Conservation (phyloP, 169 alveolate species). For the Plasmodium cynomolgi region DNA sequence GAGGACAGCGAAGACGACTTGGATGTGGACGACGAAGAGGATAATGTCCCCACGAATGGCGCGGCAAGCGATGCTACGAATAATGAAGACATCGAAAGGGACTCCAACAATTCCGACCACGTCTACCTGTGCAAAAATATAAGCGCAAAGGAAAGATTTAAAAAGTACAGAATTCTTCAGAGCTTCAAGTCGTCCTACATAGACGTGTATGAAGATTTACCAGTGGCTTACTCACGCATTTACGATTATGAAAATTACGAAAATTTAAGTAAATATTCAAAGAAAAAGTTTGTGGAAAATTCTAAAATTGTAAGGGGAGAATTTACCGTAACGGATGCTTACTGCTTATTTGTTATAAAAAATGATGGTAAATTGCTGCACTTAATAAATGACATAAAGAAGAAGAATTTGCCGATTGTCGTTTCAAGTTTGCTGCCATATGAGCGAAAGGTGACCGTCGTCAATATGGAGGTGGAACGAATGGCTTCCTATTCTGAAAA, state of each 20-base stretch:
- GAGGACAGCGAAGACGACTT: not conserved
- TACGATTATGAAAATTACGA: constrained; percentile 90
- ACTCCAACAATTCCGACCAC: constrained; percentile 17
- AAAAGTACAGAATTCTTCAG: constrained; percentile 91
- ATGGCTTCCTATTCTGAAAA: constrained; percentile 79
- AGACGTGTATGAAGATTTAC: constrained; percentile 95
- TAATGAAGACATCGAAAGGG: constrained; percentile 12
- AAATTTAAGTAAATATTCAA: constrained; percentile 78
- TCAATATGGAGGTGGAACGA: constrained; percentile 90
- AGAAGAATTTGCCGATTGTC: constrained; percentile 81
- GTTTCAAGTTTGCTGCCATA: constrained; percentile 92
- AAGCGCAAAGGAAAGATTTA: constrained; percentile 88
- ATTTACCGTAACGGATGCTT: constrained; percentile 65
- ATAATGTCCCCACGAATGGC: not conserved
- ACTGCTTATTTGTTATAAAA: constrained; percentile 66
- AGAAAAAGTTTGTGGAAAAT: constrained; percentile 72
- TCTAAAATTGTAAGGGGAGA: constrained; percentile 38
- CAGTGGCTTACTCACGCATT: constrained; percentile 90
- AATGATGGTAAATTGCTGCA: constrained; percentile 71
- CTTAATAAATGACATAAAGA: not conserved
- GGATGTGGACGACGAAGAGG: not conserved
- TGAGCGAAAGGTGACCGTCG: constrained; percentile 94
- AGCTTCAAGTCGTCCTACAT: constrained; percentile 91
- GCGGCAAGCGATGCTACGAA: not conserved
- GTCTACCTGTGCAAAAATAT: constrained; percentile 37